phyloP scores from a whole-genome alignment of 148 eudicot species.

The Rhododendron vialii region DNA sequence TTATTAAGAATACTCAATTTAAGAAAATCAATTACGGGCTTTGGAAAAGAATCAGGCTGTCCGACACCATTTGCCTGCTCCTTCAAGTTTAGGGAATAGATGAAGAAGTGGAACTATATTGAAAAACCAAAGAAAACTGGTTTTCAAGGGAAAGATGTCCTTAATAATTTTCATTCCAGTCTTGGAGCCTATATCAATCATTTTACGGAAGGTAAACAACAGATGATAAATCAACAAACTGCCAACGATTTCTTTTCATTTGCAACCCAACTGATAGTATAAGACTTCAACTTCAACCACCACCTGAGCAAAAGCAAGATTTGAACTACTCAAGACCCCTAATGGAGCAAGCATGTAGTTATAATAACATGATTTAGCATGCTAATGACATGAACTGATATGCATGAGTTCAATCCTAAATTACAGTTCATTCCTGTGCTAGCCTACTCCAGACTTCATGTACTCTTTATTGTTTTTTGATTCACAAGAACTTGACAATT shows the following conservation, averaged over 20 bases:
- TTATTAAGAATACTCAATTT: not conserved
- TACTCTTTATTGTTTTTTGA: not conserved
- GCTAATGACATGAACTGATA: not conserved
- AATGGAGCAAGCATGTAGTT: not conserved
- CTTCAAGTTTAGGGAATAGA: not conserved
- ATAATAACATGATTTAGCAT: not conserved
- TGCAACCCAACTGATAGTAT: not conserved
- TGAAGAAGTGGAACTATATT: not conserved
- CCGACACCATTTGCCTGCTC: too few relatives aligned
- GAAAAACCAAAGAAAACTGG: not conserved
- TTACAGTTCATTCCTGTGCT: not conserved
- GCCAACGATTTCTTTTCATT: not conserved
- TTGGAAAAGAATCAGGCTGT: not conserved
- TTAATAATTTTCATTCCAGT: not conserved
- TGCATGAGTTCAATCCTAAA: not conserved
- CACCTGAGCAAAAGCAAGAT: not conserved
- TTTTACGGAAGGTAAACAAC: not conserved
- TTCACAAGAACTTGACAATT: not conserved
- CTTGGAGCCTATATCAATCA: conserved; percentile 4
- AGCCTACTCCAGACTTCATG: not conserved
- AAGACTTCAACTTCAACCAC: not conserved
- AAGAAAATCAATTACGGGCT: not conserved
- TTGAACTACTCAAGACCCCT: not conserved
- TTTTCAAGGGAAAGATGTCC: not conserved
- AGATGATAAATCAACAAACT: not conserved